Evolutionary conservation across 192 early-diverging fungal genomes (phyloP).

Genomic region (Oehlia diaphana): DNA sequence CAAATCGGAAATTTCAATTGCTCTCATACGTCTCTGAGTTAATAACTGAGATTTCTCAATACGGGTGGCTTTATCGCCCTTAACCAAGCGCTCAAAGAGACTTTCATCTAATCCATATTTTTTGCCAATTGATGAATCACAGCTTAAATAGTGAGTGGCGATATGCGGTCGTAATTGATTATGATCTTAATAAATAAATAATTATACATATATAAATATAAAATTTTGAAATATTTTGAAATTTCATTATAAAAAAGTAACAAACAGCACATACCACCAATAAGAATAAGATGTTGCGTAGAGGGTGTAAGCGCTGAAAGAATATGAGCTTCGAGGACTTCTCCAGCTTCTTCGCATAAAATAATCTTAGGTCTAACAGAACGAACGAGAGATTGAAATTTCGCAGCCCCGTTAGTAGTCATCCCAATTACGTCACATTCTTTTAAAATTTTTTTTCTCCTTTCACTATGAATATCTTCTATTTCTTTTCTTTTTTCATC

Average conservation of each 20-base stretch:
- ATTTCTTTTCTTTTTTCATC: constrained; percentile 22
- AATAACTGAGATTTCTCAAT: constrained; percentile 9
- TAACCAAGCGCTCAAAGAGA: constrained; percentile 48
- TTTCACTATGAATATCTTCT: constrained; percentile 39
- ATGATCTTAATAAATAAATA: not conserved
- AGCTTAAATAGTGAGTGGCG: constrained; percentile 21
- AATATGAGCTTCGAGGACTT: constrained; percentile 59
- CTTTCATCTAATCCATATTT: constrained; percentile 47
- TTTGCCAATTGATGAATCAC: constrained; percentile 39
- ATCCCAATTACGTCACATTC: constrained; percentile 50
- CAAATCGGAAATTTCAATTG: constrained; percentile 44
- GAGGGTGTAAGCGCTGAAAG: constrained; percentile 43
- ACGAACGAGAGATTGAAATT: constrained; percentile 30
- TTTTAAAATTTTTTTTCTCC: constrained; percentile 34
- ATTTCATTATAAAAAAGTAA: not conserved
- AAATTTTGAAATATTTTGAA: no score
- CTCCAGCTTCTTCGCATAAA: constrained; percentile 61
- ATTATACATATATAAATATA: not conserved
- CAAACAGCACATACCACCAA: constrained; percentile 39
- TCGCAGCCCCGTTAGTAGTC: constrained; percentile 64
- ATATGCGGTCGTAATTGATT: not conserved
- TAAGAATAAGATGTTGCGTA: constrained; percentile 57
- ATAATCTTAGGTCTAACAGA: constrained; percentile 45
- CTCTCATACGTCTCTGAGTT: constrained; percentile 54
- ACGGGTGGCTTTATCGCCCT: constrained; percentile 1